Evolutionary conservation across 1,139 yeast genomes (phyloP).

Genomic region (Candida mesenterica): DNA sequence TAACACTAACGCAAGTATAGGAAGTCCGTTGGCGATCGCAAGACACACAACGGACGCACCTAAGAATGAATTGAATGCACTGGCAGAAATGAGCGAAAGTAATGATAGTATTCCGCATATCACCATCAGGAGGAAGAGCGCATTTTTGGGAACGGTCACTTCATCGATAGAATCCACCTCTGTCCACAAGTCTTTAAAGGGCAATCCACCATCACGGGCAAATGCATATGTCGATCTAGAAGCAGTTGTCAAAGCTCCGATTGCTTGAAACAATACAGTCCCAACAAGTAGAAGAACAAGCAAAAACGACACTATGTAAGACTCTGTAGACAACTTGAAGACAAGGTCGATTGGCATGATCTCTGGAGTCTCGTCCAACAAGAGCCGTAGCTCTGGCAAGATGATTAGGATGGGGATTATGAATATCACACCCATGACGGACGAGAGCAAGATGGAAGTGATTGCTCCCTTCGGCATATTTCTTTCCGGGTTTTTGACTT

Average conservation of each 20-base stretch:
- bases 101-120: constrained; percentile 62
- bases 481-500: constrained; percentile 70
- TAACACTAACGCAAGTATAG: constrained; percentile 61
- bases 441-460: constrained; percentile 61
- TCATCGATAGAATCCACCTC: constrained; percentile 61
- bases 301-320: constrained; percentile 64
- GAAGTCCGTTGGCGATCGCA: constrained; percentile 76
- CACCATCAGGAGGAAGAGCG: constrained; percentile 65
- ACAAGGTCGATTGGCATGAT: constrained; percentile 66
- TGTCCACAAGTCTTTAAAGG: constrained; percentile 64
- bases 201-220: constrained; percentile 87
- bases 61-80: constrained; percentile 82
- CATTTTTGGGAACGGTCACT: constrained; percentile 65
- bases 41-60: constrained; percentile 83
- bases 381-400: constrained; percentile 57
- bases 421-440: constrained; percentile 67
- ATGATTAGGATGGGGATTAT: constrained; percentile 70
- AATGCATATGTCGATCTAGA: constrained; percentile 85
- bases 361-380: constrained; percentile 61
- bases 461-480: constrained; percentile 79
- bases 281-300: constrained; percentile 67
- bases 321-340: constrained; percentile 67
- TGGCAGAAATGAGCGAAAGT: constrained; percentile 64
- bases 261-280: constrained; percentile 72
- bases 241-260: constrained; percentile 80